A percentile compares a stretch with the other conserved stretches of the same genome.
These are phyloP conservation scores for Lactarius akahatsu DNA, from an alignment of 768 basidiomycete species.

Conservation along the genomic window DNA sequence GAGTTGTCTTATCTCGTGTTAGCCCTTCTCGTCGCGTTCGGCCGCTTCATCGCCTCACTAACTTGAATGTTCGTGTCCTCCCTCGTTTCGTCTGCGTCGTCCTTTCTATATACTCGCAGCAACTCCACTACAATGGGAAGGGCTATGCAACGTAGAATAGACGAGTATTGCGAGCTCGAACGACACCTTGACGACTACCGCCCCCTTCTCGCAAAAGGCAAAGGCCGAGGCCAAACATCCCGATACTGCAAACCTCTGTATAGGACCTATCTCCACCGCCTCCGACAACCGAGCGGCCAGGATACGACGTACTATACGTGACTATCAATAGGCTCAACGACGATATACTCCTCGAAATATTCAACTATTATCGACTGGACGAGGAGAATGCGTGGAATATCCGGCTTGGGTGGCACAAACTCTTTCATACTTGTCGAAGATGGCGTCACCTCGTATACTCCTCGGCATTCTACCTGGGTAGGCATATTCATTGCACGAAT, in stretches of 20 bases:
- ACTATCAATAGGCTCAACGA: neutral
- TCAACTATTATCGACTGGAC: slow-evolving; percentile 1
- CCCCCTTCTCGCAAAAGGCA: no score
- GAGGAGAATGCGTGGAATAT: slow-evolving; percentile 4
- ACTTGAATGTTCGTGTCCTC: no score
- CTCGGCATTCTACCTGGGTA: neutral
- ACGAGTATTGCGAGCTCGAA: no score
- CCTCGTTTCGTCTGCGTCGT: no score
- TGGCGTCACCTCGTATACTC: slow-evolving; percentile 2
- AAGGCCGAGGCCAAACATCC: no score
- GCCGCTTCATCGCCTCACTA: no score
- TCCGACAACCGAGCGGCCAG: neutral
- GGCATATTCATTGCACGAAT: neutral
- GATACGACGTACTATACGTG: neutral
- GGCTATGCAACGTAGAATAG: no score
- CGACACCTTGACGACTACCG: no score
- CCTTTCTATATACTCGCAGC: no score
- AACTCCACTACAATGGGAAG: no score
- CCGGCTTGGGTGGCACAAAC: slow-evolving; percentile 9
- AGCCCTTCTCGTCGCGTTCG: no score
- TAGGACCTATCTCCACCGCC: neutral
- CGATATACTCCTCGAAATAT: slow-evolving; percentile 1
- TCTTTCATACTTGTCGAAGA: slow-evolving; percentile 16
- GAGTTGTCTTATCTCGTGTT: no score
- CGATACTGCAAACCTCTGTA: neutral